phyloP scores from a whole-genome alignment of 202 grass and related monocot species.

The Panicum virgatum region DNA sequence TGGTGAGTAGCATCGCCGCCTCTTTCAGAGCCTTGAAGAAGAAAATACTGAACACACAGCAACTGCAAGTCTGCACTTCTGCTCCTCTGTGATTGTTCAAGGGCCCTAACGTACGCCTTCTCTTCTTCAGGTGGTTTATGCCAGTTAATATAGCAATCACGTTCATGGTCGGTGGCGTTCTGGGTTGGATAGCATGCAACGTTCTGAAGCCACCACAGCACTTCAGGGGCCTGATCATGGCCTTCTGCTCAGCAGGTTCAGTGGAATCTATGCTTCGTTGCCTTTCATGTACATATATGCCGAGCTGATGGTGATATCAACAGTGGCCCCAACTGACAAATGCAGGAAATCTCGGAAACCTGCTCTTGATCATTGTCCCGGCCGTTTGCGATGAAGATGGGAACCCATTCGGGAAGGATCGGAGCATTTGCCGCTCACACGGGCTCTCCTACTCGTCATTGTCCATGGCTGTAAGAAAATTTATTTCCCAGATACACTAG shows the following conservation, averaged over 20 bases:
- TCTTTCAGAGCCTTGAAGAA: not conserved
- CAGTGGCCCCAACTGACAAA: not conserved
- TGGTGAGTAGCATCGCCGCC: conserved; percentile 53
- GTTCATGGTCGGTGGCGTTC: conserved; percentile 58
- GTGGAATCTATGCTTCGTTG: not conserved
- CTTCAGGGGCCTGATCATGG: conserved; percentile 62
- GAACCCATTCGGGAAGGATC: conserved; percentile 52
- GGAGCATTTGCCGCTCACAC: conserved; percentile 51
- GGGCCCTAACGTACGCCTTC: not conserved
- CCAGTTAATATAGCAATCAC: conserved; percentile 80
- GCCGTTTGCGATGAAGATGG: conserved; percentile 78
- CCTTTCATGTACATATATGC: not conserved
- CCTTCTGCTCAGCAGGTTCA: conserved; percentile 75
- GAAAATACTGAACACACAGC: not conserved
- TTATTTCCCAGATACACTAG: too few relatives aligned
- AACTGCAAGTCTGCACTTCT: not conserved
- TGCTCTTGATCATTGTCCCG: conserved; percentile 74
- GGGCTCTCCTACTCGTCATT: conserved; percentile 80
- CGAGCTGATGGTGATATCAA: not conserved
- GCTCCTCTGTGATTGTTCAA: not conserved
- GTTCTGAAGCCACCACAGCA: conserved; percentile 60
- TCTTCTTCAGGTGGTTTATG: conserved; percentile 87
- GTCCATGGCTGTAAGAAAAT: conserved; percentile 96
- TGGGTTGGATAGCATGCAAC: conserved; percentile 76
- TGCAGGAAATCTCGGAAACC: conserved; percentile 83